Percentiles rank a stretch among this genome's conserved stretches.
These are phyloP conservation scores for Alternaria brassicae DNA, from an alignment of 2,329 filamentous ascomycete species.

Conservation along the genomic window DNA sequence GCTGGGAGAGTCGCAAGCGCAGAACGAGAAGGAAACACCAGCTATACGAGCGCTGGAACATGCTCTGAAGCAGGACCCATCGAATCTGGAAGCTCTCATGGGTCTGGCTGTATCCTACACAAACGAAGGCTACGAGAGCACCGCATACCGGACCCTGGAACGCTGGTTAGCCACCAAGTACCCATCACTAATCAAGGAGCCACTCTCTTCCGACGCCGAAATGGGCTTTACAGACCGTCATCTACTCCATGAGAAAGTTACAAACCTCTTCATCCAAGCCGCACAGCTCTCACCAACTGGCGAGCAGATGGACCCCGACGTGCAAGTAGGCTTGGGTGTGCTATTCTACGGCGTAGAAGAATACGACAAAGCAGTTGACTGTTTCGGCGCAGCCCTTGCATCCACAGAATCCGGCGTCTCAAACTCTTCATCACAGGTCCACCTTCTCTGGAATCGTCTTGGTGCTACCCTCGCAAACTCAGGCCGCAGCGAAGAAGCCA, in stretches of 20 bases:
- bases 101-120: constrained; percentile 95
- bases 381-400: constrained; percentile 90
- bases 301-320: constrained; percentile 96
- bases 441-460: constrained; percentile 96
- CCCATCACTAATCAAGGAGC: constrained; percentile 76
- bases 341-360: constrained; percentile 98
- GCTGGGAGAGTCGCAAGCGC: constrained; percentile 89
- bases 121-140: constrained; percentile 97
- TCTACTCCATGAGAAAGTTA: constrained; percentile 87
- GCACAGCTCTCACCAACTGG: constrained; percentile 91
- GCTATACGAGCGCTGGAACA: constrained; percentile 94
- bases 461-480: constrained; percentile 96
- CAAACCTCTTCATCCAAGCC: constrained; percentile 86
- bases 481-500: constrained; percentile 92
- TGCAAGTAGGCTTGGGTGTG: constrained; percentile 95
- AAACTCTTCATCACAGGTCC: constrained; percentile 85
- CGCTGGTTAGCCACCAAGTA: constrained; percentile 98
- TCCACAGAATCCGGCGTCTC: constrained; percentile 82
- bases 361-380: constrained; percentile 98
- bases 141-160: constrained; percentile 93
- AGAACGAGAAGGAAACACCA: constrained; percentile 97
- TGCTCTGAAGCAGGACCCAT: constrained; percentile 84
- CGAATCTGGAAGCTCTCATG: constrained; percentile 90
- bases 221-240: constrained; percentile 94
- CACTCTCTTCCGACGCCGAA: constrained; percentile 78